phyloP scores from a whole-genome alignment of 1,139 yeast genomes.

The Geotrichum bryndzae region DNA sequence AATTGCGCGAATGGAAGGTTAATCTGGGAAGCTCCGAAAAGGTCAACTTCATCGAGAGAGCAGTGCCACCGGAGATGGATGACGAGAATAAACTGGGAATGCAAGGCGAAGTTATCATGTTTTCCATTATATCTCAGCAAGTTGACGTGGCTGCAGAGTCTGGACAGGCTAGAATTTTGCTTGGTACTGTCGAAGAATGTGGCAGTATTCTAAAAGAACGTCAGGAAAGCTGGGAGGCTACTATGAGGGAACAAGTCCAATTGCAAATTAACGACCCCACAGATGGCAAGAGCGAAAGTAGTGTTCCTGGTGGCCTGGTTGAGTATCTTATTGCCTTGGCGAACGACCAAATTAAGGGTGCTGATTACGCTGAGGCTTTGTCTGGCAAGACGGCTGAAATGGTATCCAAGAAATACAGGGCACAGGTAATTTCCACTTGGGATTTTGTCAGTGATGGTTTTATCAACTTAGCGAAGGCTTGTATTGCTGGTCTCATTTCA shows the following conservation, averaged over 20 bases:
- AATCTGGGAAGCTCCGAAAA: slow-evolving; percentile 63
- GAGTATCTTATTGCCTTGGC: slow-evolving; percentile 82
- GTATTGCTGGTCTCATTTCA: slow-evolving; percentile 56
- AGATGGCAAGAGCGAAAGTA: slow-evolving; percentile 45
- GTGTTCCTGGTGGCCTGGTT: slow-evolving; percentile 68
- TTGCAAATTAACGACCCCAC: slow-evolving; percentile 38
- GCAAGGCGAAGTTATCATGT: slow-evolving; percentile 67
- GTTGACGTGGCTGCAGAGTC: slow-evolving; percentile 90
- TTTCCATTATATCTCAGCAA: slow-evolving; percentile 81
- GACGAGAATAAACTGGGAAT: slow-evolving; percentile 57
- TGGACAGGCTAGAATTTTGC: slow-evolving; percentile 72
- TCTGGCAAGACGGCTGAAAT: slow-evolving; percentile 57
- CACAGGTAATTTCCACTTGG: slow-evolving; percentile 49
- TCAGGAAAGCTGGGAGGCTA: slow-evolving; percentile 52
- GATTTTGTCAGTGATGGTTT: slow-evolving; percentile 68
- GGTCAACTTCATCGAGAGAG: slow-evolving; percentile 53
- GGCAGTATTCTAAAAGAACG: slow-evolving; percentile 54
- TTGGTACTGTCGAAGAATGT: slow-evolving; percentile 79
- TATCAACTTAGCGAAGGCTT: slow-evolving; percentile 66
- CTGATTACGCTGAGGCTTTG: slow-evolving; percentile 71
- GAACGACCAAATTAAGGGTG: slow-evolving; percentile 82
- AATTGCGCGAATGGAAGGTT: slow-evolving; percentile 77
- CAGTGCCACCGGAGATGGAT: slow-evolving; percentile 67
- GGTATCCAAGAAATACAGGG: slow-evolving; percentile 61
- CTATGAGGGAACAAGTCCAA: slow-evolving; percentile 57